Conservation (phyloP, 1,284 basidiomycete genomes). For the Irpex rosettiformis region DNA sequence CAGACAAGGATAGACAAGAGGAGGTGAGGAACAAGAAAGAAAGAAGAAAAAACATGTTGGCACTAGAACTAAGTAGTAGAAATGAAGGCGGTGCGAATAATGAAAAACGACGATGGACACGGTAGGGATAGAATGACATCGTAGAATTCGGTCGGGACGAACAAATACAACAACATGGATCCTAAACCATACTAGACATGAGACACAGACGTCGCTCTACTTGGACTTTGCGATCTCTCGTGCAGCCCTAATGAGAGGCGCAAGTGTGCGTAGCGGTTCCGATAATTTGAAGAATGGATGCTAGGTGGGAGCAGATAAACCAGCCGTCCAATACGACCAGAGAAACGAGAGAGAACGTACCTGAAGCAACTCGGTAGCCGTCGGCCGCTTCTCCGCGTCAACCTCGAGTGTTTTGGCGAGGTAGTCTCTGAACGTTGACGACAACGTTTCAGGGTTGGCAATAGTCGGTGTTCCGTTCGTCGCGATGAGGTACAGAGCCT, state of each 20-base stretch:
- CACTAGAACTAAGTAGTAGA: too few relatives aligned
- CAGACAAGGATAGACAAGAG: neutral
- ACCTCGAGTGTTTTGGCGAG: constrained; percentile 90
- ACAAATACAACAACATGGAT: too few relatives aligned
- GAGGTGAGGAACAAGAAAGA: neutral
- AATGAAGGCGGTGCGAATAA: too few relatives aligned
- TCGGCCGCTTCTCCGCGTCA: constrained; percentile 90
- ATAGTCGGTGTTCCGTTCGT: constrained; percentile 98
- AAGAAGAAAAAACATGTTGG: neutral
- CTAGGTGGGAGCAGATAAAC: constrained; percentile 32
- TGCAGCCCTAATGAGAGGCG: constrained; percentile 92
- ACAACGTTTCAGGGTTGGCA: constrained; percentile 91
- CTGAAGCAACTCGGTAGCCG: constrained; percentile 78
- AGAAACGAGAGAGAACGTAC: constrained; percentile 37
- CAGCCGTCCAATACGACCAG: neutral
- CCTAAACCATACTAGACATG: too few relatives aligned
- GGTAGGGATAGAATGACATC: too few relatives aligned
- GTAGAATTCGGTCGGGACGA: too few relatives aligned
- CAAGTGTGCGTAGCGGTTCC: constrained; percentile 83
- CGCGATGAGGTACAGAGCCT: constrained; percentile 94
- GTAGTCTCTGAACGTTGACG: constrained; percentile 88
- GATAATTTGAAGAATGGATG: constrained; percentile 88
- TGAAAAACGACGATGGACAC: too few relatives aligned
- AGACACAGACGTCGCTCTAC: too few relatives aligned
- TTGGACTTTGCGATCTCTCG: constrained; percentile 79